Evolutionary conservation across 2,329 filamentous ascomycete genomes (phyloP), one percentile per base, ranked within the genome.

Genomic region (Pseudopithomyces chartarum): DNA sequence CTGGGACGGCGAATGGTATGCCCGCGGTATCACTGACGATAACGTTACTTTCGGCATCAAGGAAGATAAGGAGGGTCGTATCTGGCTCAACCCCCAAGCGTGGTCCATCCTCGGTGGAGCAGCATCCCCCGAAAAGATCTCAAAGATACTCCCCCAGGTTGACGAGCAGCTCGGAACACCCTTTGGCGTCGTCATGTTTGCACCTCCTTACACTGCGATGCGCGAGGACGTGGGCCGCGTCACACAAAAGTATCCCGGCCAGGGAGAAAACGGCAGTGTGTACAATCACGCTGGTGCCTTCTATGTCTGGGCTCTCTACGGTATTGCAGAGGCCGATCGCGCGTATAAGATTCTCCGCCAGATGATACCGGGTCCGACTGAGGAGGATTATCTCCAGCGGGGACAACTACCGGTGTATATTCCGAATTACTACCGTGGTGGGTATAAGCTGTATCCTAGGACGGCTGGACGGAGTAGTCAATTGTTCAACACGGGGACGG

Each of bases 251-350:
- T 83, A 81, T 55, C 80, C 82, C 2, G 83, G 83, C 2, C 82
- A 82, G 43, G 84, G 80, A n/a, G 84, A 86, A 70, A 86, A 86
- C 66, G 84, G 77, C 0, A 80, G 81, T 22, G 81, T 86, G 17
- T 86, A 85, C 69, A 86, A 85, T 73, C 84, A 86, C 66, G 83
- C 84, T 0, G 79, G 77, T 32, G 78, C 80, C 11, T 86, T 85
- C 65, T 86, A 84, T 68, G 77, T 82, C 46, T 80, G 83, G 74
- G 79, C 79, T 11, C 67, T 86, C 22, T 85, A 86, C 71, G 75
- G 73, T 22, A 78, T 84, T 58, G 78, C 77, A 20, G 74, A 84
- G 58, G 70, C 71, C 1, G 82, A 84, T 55, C 78, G 81, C 15
- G 84, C 83, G 0, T 85, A 80, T 66, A 71, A 68, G n/a, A 70